Conservation (phyloP, 169 alveolate genomes). For the Cryptosporidium meleagridis region DNA sequence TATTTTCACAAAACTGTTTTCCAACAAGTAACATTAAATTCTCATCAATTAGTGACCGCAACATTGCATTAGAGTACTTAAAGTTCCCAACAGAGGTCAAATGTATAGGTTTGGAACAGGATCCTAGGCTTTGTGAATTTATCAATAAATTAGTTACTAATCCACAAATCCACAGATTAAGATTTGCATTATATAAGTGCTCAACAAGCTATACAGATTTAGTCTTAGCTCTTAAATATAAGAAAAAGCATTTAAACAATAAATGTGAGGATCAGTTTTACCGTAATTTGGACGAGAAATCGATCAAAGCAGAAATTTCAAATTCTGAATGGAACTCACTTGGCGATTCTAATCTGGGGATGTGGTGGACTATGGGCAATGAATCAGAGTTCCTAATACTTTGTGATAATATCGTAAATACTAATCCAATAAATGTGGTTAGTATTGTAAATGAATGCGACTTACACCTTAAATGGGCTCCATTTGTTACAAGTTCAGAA, state of each 20-base stretch:
- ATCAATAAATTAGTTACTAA: slow-evolving; percentile 29
- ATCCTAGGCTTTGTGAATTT: slow-evolving; percentile 4
- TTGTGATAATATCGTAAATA: slow-evolving; percentile 58
- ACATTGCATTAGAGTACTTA: slow-evolving; percentile 13
- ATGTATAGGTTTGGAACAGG: slow-evolving; percentile 11
- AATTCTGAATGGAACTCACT: slow-evolving; percentile 60
- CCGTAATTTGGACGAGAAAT: not conserved
- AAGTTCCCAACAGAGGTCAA: slow-evolving; percentile 61
- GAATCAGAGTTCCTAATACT: slow-evolving; percentile 50
- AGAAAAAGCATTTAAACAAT: not conserved
- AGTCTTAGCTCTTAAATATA: slow-evolving; percentile 35
- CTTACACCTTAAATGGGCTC: slow-evolving; percentile 68
- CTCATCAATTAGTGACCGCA: slow-evolving; percentile 7
- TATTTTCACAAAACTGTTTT: slow-evolving; percentile 52
- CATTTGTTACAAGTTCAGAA: slow-evolving; percentile 67
- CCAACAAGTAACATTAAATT: slow-evolving; percentile 21
- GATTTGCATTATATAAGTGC: slow-evolving; percentile 66
- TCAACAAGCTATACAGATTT: slow-evolving; percentile 55
- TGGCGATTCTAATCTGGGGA: slow-evolving; percentile 59
- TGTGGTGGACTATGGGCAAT: slow-evolving; percentile 73
- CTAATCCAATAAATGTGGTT: slow-evolving; percentile 40
- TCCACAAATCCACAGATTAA: slow-evolving; percentile 45
- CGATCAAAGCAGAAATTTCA: not conserved
- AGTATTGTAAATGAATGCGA: slow-evolving; percentile 72
- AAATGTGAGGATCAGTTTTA: not conserved